A percentile compares a stretch with the other conserved stretches of the same genome.
Evolutionary conservation across 805 yeast genomes (phyloP).

Genomic region (Cyberlindnera japonica): DNA sequence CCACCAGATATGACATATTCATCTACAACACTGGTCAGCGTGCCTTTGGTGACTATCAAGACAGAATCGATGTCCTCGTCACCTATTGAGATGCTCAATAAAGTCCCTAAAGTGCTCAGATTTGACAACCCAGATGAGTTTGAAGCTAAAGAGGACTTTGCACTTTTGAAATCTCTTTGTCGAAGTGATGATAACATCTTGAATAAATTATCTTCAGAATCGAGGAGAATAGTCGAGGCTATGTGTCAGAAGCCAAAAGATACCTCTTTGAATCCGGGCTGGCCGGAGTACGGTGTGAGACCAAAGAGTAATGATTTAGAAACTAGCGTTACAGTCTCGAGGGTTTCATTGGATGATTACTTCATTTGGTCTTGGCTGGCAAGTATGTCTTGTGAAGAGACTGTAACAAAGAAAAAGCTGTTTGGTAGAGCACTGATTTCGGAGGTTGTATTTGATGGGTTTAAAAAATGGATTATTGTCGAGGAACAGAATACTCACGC

Average conservation of each 20-base stretch:
- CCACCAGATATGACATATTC: constrained; percentile 46
- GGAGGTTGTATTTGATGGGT: constrained; percentile 76
- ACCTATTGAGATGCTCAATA: constrained; percentile 56
- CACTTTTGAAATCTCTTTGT: constrained; percentile 69
- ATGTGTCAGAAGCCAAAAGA: constrained; percentile 33
- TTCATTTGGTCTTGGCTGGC: constrained; percentile 92
- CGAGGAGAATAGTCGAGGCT: constrained; percentile 49
- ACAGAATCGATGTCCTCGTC: constrained; percentile 37
- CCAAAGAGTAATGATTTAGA: constrained; percentile 20
- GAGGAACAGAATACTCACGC: constrained; percentile 55
- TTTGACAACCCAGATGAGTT: constrained; percentile 70
- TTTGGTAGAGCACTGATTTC: constrained; percentile 82
- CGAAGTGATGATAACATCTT: constrained; percentile 53
- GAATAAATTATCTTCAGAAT: constrained; percentile 67
- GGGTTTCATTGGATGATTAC: constrained; percentile 78
- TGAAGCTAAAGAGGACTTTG: constrained; percentile 73
- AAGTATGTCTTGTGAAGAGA: constrained; percentile 69
- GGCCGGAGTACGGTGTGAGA: constrained; percentile 33
- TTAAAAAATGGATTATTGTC: constrained; percentile 71
- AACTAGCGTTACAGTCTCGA: constrained; percentile 39
- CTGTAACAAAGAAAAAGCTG: constrained; percentile 54
- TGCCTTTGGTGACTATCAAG: constrained; percentile 59
- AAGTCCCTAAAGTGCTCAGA: constrained; percentile 54
- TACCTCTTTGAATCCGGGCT: constrained; percentile 38
- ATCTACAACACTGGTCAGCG: constrained; percentile 40